Base-by-base conservation (phyloP, 1,139 yeast species). In the Diutina siamensis region DNA sequence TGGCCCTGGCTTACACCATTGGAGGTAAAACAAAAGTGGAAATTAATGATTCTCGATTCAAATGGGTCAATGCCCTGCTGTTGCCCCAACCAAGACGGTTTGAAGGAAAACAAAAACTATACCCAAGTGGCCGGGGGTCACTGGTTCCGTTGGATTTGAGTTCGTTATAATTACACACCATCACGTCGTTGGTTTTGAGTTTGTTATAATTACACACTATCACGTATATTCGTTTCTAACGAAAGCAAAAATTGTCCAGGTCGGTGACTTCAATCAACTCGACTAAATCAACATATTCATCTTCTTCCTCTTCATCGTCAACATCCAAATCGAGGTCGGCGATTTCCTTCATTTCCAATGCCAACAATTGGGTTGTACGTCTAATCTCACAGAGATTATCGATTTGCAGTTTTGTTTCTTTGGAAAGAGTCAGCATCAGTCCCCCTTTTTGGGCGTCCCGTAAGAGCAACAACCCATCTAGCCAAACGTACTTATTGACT, bases 41-140 rank as follows among this genome's bases (percentile, higher is more conserved):
- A 53, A 95, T 87, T 57, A 58, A 57, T 22, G 49, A 48, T 7
- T 65, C 77, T 18, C 68, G 94, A 53, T 92, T 82, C 67, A 77
- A 72, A 55, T 92, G 89, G 67, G 61, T 66, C 13, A 84, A 85
- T 59, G 72, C 77, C 25, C 65, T 66, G 45, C 82, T 86, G 21
- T 68, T 92, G 46, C 97, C 98, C 0, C 78, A 78, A 54, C 97
- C 97, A 15, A 71, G 97, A 54, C 71, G 76, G 48, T 85, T 83
- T 55, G 80, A 77, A 46, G 57, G 58, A 27, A 74, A 71, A 46
- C 74, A 73, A 48, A 88, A 89, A 60, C 67, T 87, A 53, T 92
- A 92, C 63, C 97, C 97, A 13, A 86, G 96, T 65, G 97, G 98
- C 7, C 76, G 97, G 57, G 98, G 98, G 2, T 79, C 89, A 28